phyloP scores from a whole-genome alignment of 805 yeast species.

The Monosporozyma servazzii region DNA sequence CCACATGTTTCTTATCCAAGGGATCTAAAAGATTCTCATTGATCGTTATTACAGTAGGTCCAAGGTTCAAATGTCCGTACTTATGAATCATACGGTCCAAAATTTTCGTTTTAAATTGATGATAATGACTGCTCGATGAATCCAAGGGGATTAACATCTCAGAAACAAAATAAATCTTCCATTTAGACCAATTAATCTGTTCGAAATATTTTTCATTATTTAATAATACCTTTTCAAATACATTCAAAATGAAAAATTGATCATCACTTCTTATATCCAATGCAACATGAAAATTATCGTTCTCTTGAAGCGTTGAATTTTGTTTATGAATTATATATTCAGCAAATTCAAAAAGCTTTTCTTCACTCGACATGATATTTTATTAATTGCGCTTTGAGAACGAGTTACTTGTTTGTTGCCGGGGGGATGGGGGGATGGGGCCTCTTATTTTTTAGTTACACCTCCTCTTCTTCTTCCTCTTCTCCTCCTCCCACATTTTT shows the following conservation, averaged over 20 bases:
- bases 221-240: neutral
- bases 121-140: slow-evolving; percentile 76
- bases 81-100: slow-evolving; percentile 38
- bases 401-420: no score
- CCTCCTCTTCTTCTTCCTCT: no score
- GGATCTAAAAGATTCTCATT: slow-evolving; percentile 39
- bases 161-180: slow-evolving; percentile 80
- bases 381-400: no score
- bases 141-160: slow-evolving; percentile 79
- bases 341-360: neutral
- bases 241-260: slow-evolving; percentile 54
- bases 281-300: slow-evolving; percentile 55
- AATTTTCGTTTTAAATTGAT: slow-evolving; percentile 57
- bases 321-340: slow-evolving; percentile 35
- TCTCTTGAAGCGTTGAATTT: slow-evolving; percentile 41
- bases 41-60: slow-evolving; percentile 58
- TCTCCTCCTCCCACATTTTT: no score
- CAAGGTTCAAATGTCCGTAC: slow-evolving; percentile 30
- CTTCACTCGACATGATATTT: neutral
- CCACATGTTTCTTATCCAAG: slow-evolving; percentile 44
- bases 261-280: slow-evolving; percentile 37
- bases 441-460: no score
- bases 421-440: no score
- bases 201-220: slow-evolving; percentile 38
- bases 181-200: slow-evolving; percentile 52